Evolutionary conservation across 202 grass and related monocot species (phyloP).

Genomic region (Bolboschoenoplectus hybrid): DNA sequence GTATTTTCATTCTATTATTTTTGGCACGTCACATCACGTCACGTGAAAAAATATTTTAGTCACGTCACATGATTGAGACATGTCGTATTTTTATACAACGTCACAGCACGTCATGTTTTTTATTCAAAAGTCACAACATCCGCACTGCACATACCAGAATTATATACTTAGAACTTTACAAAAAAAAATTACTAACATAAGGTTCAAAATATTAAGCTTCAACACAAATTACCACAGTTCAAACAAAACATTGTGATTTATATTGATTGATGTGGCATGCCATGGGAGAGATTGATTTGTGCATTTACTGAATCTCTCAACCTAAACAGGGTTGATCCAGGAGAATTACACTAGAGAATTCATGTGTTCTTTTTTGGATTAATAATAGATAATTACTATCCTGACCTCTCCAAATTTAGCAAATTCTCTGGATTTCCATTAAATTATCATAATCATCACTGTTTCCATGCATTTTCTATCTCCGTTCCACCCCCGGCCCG

Average conservation of each 20-base stretch:
- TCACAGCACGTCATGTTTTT: too few species aligned
- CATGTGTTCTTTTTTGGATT: not conserved
- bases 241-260: not conserved
- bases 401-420: slow-evolving; percentile 6
- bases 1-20: too few species aligned
- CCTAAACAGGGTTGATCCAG: not conserved
- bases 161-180: too few species aligned
- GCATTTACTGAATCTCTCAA: not conserved
- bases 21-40: too few species aligned
- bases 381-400: slow-evolving; percentile 15
- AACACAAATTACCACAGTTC: not conserved
- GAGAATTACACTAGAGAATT: not conserved
- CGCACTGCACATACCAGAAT: too few species aligned
- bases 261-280: not conserved
- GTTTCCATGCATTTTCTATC: not conserved
- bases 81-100: too few species aligned
- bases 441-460: slow-evolving; percentile 24
- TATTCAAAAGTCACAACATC: too few species aligned
- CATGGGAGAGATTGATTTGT: not conserved
- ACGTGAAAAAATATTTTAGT: too few species aligned
- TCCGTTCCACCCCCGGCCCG: not conserved
- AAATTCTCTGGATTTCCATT: slow-evolving; percentile 29
- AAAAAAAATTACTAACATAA: too few species aligned
- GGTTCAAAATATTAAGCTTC: too few species aligned
- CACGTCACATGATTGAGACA: too few species aligned